Base-by-base conservation (phyloP, 352 stramenopile genomes). In the Saprolegnia diclina region DNA sequence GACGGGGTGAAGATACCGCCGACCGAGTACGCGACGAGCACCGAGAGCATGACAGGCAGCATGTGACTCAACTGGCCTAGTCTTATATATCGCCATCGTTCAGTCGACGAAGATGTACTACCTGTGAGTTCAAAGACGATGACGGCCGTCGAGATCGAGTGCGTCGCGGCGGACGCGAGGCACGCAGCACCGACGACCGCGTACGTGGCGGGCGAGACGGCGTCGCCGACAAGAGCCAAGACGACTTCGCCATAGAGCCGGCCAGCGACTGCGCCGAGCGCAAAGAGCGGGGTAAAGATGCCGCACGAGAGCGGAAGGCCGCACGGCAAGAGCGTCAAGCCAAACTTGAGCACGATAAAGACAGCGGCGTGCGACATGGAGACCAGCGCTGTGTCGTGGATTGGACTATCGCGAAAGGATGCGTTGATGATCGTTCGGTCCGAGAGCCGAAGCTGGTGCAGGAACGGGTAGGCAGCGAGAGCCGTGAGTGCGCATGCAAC, bases 151-250 rank as follows among this genome's bases (percentile, higher is more conserved):
- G 85, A 97, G 7, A 98, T 86, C 0, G 92, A 94, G 56, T 92
- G 76, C 5, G 93, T 98, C 11, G 92, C 91, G 5, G 90, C 96
- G 0, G 89, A 89, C 0, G 90, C 76, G 65, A 98, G 96, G 57
- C 88, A 92, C 9, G 91, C 92, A 3, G 93, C 93, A 1, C 92
- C 93, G 11, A 98, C 90, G 22, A 98, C 82, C 0, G 91, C 89
- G 53, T 97, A 98, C 7, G 85, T 90, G 0, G 83, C 83, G 18
- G 84, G 81, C 0, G 82, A 90, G 64, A 92, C 82, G 13, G 79
- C 81, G n/a, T 83, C 79, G 55, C 81, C 89, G 79, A 83, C 91
- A 56, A 89, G 79, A 66, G 85, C 84, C 73, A 89, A 81, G 1
- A 95, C 67, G 5, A 82, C 85, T 72, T 95, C 87, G 14, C 87